Conservation (phyloP, 2,329 filamentous ascomycete species). For the Epichloe coenophiala region DNA sequence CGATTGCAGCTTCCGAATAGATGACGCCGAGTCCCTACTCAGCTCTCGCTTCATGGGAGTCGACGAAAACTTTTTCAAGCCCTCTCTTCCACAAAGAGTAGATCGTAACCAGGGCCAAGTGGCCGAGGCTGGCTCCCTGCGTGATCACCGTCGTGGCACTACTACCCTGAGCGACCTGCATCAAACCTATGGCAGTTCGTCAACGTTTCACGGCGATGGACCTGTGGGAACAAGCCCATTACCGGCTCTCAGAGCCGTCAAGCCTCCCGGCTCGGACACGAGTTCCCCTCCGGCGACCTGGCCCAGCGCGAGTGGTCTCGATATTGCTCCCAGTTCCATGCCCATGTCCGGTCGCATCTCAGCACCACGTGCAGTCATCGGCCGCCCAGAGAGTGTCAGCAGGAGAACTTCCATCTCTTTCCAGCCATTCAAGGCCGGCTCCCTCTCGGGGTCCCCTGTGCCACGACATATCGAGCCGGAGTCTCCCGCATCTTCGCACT, state of each 20-base stretch:
- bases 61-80: conserved; percentile 76
- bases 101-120: conserved; percentile 22
- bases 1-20: conserved; percentile 81
- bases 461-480: conserved; percentile 35
- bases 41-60: conserved; percentile 89
- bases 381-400: conserved; percentile 40
- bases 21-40: conserved; percentile 78
- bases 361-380: conserved; percentile 17
- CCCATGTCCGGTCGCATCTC: conserved; percentile 30
- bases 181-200: conserved; percentile 79
- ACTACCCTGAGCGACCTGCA: conserved; percentile 44
- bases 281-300: conserved; percentile 43
- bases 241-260: conserved; percentile 63
- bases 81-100: conserved; percentile 51
- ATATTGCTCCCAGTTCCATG: conserved; percentile 34
- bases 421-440: conserved; percentile 91
- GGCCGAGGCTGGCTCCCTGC: conserved; percentile 61
- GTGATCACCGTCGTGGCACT: conserved; percentile 40
- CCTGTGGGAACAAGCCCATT: conserved; percentile 73
- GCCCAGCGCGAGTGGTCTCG: conserved; percentile 30
- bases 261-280: conserved; percentile 44
- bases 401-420: conserved; percentile 79
- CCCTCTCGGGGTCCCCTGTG: conserved; percentile 77
- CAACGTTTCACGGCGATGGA: conserved; percentile 75
- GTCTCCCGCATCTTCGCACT: conserved; percentile 41